Percentiles rank a stretch among this genome's conserved stretches.
These are phyloP conservation scores for Coemansia biformis DNA, from an alignment of 192 early-diverging fungal species.

Conservation along the genomic window DNA sequence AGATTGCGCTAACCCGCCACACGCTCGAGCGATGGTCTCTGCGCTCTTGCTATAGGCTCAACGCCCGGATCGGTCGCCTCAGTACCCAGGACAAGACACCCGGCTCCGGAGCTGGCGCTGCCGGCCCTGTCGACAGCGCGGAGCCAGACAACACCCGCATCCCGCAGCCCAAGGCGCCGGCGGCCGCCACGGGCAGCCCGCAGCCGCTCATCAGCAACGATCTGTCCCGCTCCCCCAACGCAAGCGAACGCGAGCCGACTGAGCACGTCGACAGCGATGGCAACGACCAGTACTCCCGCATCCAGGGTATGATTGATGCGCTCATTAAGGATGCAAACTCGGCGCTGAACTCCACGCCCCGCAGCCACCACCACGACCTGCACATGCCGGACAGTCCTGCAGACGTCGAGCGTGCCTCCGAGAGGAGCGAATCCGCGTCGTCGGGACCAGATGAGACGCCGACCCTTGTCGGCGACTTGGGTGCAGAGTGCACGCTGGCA, in stretches of 20 bases:
- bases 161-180: background rate
- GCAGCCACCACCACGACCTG: too few relatives aligned
- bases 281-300: constrained; percentile 43
- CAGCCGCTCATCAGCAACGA: background rate
- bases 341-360: constrained; percentile 28
- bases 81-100: constrained; percentile 7
- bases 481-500: background rate
- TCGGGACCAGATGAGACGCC: constrained; percentile 25
- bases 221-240: too few relatives aligned
- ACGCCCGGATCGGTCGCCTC: constrained; percentile 32
- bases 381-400: too few relatives aligned
- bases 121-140: too few relatives aligned
- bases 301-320: constrained; percentile 46
- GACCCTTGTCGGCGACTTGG: constrained; percentile 2
- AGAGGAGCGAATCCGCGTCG: constrained; percentile 15
- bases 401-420: too few relatives aligned
- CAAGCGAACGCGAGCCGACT: background rate
- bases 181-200: background rate
- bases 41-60: constrained; percentile 23
- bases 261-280: constrained; percentile 5
- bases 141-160: background rate
- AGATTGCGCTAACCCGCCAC: too few relatives aligned
- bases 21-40: too few relatives aligned
- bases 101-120: background rate
- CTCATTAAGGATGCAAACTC: constrained; percentile 44